Conservation (phyloP, 2,329 filamentous ascomycete species). For the Colletotrichum endophyticum region DNA sequence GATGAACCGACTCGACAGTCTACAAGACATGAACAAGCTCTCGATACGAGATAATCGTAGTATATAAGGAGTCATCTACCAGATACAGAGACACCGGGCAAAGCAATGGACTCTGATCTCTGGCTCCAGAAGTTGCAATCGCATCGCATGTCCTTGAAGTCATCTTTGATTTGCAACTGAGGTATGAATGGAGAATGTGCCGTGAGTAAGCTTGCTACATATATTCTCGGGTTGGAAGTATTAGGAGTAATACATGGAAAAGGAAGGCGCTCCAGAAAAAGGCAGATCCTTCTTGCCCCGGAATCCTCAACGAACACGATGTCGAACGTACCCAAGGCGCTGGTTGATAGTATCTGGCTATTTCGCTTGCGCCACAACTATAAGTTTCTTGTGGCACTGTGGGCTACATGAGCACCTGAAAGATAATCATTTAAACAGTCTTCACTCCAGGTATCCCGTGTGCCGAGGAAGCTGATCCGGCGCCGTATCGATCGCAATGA, state of each 20-base stretch:
- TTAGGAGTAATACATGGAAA: background rate
- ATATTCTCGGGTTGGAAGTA: background rate
- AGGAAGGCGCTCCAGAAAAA: background rate
- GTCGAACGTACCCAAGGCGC: fast-evolving
- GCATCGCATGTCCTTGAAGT: background rate
- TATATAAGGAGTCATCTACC: background rate
- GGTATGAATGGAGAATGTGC: fast-evolving
- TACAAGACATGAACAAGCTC: background rate
- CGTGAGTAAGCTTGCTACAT: background rate
- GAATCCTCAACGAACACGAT: background rate
- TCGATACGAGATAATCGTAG: background rate
- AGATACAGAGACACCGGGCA: background rate
- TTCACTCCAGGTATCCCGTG: too few relatives aligned
- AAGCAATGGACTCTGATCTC: fast-evolving
- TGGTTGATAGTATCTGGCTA: fast-evolving
- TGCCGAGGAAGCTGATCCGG: too few relatives aligned
- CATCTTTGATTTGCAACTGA: background rate
- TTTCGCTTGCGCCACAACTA: background rate
- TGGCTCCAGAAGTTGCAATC: background rate
- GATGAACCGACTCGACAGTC: background rate
- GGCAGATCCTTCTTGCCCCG: background rate
- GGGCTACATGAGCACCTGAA: too few relatives aligned
- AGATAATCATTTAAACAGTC: too few relatives aligned
- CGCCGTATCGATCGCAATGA: too few relatives aligned
- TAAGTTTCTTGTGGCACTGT: fast-evolving